A percentile compares a stretch with the other conserved stretches of the same genome.
Evolutionary conservation across 1,139 yeast genomes (phyloP).

Genomic region (Magnusiomyces suaveolens): DNA sequence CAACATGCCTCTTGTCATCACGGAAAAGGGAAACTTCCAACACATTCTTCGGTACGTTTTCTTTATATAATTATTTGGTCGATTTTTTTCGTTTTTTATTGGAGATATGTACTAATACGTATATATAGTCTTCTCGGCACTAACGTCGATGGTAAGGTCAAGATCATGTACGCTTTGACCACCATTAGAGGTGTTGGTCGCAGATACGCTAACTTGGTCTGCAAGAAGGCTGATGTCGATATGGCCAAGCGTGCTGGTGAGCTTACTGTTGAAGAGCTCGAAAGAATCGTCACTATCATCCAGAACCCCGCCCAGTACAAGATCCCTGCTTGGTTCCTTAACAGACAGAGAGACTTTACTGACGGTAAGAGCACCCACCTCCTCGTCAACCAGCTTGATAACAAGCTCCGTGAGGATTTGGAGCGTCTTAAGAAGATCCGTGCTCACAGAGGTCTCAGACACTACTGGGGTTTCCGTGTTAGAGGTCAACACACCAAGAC

Average conservation of each 20-base stretch:
- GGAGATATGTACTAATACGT: too few species aligned
- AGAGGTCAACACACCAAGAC: slow-evolving; percentile 99
- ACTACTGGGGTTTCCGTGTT: slow-evolving; percentile 90
- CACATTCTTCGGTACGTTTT: slow-evolving; percentile 97
- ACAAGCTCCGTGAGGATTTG: slow-evolving; percentile 98
- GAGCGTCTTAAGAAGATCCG: slow-evolving; percentile 99
- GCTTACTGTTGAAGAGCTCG: slow-evolving; percentile 99
- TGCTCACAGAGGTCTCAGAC: slow-evolving; percentile 99
- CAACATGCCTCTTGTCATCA: slow-evolving; percentile 94
- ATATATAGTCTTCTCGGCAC: slow-evolving; percentile 87
- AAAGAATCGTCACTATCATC: slow-evolving; percentile 98
- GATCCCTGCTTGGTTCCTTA: slow-evolving; percentile 99
- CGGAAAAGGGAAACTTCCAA: slow-evolving; percentile 99
- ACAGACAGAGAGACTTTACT: slow-evolving; percentile 97
- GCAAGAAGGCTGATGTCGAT: slow-evolving; percentile 99
- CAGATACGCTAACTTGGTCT: slow-evolving; percentile 99
- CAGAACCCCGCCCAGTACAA: slow-evolving; percentile 99
- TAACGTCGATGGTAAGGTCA: slow-evolving; percentile 99
- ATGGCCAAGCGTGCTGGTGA: slow-evolving; percentile 99
- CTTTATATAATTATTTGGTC: neutral
- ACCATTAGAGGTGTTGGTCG: slow-evolving; percentile 99
- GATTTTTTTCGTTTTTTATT: too few species aligned
- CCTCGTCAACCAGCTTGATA: slow-evolving; percentile 97
- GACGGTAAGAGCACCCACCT: slow-evolving; percentile 99
- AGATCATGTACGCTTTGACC: slow-evolving; percentile 99